Evolutionary conservation across 1,284 basidiomycete species (phyloP).

Genomic region (Trametes sp.): DNA sequence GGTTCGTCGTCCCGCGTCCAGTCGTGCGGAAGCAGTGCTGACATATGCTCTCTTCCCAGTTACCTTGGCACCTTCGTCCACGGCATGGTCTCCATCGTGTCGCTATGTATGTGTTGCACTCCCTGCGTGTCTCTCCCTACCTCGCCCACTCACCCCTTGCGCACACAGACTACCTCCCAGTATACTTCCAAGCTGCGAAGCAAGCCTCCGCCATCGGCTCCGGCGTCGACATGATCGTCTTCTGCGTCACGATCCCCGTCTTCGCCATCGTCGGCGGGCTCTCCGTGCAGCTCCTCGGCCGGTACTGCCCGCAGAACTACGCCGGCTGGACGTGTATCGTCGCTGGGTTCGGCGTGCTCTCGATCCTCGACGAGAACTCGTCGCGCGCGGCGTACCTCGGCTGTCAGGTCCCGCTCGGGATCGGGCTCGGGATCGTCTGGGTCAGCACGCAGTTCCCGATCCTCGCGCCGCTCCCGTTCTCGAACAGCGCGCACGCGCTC

Average conservation of each 20-base stretch:
- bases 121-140: too few relatives aligned
- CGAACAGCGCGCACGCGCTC: conserved; percentile 39
- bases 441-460: conserved; percentile 25
- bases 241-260: conserved; percentile 37
- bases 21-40: background rate
- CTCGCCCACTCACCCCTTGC: background rate
- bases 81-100: conserved; percentile 5
- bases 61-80: conserved; percentile 35
- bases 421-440: conserved; percentile 41
- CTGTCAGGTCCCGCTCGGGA: conserved; percentile 40
- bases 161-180: conserved; percentile 34
- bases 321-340: conserved; percentile 48
- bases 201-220: conserved; percentile 49
- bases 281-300: conserved; percentile 37
- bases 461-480: conserved; percentile 44
- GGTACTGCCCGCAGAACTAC: conserved; percentile 46
- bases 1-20: conserved; percentile 25
- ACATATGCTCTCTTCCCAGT: background rate
- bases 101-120: conserved; percentile 10
- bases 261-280: conserved; percentile 40
- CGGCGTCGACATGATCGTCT: conserved; percentile 50
- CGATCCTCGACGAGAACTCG: conserved; percentile 45
- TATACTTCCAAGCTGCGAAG: conserved; percentile 56
- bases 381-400: conserved; percentile 40
- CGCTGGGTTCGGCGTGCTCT: conserved; percentile 47